These are phyloP conservation scores for Collybia sp. DNA, from an alignment of 768 basidiomycete species.

Conservation along the genomic window DNA sequence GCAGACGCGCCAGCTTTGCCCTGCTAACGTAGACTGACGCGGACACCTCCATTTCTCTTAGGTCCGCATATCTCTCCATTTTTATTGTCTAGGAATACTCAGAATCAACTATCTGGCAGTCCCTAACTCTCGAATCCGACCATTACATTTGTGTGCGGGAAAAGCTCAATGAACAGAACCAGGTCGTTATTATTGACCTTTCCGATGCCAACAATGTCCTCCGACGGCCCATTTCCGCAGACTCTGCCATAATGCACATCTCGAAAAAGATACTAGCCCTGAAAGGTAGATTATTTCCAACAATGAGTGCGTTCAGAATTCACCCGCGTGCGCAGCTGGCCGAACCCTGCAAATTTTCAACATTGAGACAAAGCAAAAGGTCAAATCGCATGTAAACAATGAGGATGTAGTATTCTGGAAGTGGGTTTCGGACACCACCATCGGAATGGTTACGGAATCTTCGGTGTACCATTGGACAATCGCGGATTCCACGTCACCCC, in stretches of 20 bases:
- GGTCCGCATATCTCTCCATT: slow-evolving; percentile 24
- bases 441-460: slow-evolving; percentile 94
- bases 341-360: slow-evolving; percentile 98
- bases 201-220: slow-evolving; percentile 96
- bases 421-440: slow-evolving; percentile 88
- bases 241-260: slow-evolving; percentile 98
- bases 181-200: slow-evolving; percentile 99
- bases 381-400: slow-evolving; percentile 90
- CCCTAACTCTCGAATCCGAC: slow-evolving; percentile 94
- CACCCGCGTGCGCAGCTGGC: slow-evolving; percentile 51
- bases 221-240: slow-evolving; percentile 94
- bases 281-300: slow-evolving; percentile 58
- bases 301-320: slow-evolving; percentile 7
- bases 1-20: slow-evolving; percentile 30
- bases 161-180: slow-evolving; percentile 91
- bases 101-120: slow-evolving; percentile 39
- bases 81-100: neutral
- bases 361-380: slow-evolving; percentile 95
- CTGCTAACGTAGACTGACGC: slow-evolving; percentile 27
- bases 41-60: neutral
- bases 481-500: slow-evolving; percentile 66
- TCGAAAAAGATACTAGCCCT: slow-evolving; percentile 94
- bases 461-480: slow-evolving; percentile 92
- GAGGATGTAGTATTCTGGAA: slow-evolving; percentile 99
- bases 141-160: slow-evolving; percentile 98